Percentiles rank a stretch among this genome's conserved stretches.
phyloP scores from a whole-genome alignment of 140 eudicot species.

The Cichorium intybus region DNA sequence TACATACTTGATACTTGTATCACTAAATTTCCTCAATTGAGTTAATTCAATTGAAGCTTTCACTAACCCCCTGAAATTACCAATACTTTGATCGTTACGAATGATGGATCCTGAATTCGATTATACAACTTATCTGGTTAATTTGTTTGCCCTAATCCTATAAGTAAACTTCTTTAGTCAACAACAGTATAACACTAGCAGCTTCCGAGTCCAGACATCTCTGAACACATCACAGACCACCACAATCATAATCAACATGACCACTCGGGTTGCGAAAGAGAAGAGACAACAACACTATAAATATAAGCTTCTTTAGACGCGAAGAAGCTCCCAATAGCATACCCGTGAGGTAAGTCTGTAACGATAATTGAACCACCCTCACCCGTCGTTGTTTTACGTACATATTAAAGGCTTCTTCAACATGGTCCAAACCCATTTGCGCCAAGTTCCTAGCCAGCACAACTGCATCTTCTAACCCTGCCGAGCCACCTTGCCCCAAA shows the following conservation, averaged over 20 bases:
- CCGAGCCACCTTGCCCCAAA: conserved; percentile 71
- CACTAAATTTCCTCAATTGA: too few species aligned
- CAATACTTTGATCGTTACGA: neutral
- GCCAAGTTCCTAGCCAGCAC: conserved; percentile 53
- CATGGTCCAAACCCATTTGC: conserved; percentile 9
- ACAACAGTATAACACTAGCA: neutral
- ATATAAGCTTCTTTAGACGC: neutral
- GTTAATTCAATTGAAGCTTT: neutral
- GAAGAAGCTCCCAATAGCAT: conserved; percentile 11
- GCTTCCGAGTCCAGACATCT: neutral
- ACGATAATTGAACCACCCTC: conserved; percentile 44
- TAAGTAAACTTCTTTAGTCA: neutral
- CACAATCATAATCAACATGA: neutral
- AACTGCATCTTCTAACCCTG: conserved; percentile 62
- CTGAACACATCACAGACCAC: conserved; percentile 1
- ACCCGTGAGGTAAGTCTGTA: conserved; percentile 50
- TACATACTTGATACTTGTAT: too few species aligned
- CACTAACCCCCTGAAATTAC: neutral
- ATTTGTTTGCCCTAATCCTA: neutral
- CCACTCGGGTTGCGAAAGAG: neutral
- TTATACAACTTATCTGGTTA: neutral
- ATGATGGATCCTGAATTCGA: too few species aligned
- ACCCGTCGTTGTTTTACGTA: conserved; percentile 40
- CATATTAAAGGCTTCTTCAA: conserved; percentile 39
- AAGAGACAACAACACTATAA: neutral